Conservation (phyloP, 164 flowering plant genomes). For the Protea cynaroides region DNA sequence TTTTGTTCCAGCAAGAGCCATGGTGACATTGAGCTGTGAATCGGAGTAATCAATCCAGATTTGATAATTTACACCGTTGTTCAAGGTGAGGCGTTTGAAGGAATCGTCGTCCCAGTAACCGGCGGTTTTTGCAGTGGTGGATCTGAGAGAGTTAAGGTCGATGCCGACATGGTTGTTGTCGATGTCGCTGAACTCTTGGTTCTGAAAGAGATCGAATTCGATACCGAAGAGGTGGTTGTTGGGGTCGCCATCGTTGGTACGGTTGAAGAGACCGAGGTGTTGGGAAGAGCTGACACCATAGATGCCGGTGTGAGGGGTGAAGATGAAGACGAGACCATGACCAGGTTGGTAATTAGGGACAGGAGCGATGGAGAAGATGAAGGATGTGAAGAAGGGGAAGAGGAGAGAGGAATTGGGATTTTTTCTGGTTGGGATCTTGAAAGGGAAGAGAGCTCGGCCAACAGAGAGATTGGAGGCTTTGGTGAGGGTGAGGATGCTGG, state of each 20-base stretch:
- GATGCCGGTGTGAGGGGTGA: slow-evolving; percentile 21
- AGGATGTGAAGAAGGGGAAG: slow-evolving; percentile 33
- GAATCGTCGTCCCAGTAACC: slow-evolving; percentile 20
- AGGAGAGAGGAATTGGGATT: slow-evolving; percentile 7
- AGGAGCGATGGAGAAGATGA: slow-evolving; percentile 35
- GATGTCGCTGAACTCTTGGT: slow-evolving; percentile 30
- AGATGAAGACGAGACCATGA: slow-evolving; percentile 32
- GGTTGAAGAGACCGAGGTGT: slow-evolving; percentile 31
- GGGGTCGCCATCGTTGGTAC: slow-evolving; percentile 22
- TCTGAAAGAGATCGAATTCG: slow-evolving; percentile 32
- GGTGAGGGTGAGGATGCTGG: slow-evolving; percentile 23
- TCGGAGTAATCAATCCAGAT: slow-evolving; percentile 35
- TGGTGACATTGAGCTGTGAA: slow-evolving; percentile 25
- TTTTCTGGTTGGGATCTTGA: slow-evolving; percentile 22
- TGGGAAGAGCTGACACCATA: slow-evolving; percentile 20
- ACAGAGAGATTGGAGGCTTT: slow-evolving; percentile 17
- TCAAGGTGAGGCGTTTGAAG: slow-evolving; percentile 19
- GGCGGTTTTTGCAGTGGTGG: slow-evolving; percentile 15
- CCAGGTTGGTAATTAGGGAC: slow-evolving; percentile 15
- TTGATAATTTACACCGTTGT: slow-evolving; percentile 36
- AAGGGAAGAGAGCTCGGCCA: slow-evolving; percentile 28
- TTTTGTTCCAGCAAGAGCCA: slow-evolving; percentile 30
- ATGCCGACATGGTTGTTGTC: slow-evolving; percentile 34
- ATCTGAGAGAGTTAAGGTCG: slow-evolving; percentile 28
- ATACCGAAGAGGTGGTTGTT: slow-evolving; percentile 30